Evolutionary conservation across 352 stramenopile genomes (phyloP), one percentile per base, ranked within the genome.

Genomic region (Phytophthora pisi): DNA sequence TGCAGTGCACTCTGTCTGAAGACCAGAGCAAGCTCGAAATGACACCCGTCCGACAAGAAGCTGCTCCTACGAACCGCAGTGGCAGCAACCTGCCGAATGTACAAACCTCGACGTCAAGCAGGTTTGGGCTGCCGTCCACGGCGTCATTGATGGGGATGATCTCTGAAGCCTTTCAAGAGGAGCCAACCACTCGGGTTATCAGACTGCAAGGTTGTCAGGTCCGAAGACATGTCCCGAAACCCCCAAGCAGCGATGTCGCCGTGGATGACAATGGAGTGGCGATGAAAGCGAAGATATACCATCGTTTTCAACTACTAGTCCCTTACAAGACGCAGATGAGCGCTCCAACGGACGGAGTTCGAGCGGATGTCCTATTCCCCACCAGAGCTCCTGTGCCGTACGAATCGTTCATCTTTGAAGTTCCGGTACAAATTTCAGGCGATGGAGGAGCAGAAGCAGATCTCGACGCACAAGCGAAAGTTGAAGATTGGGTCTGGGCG

Each of bases 21-120:
- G 80, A 89, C 24, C 72, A 84, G 36, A 76, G 75, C n/a, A 85
- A 75, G 54, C 64, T 89, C 7, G 81, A 91, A 58, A 75, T 91
- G 61, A 69, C 70, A 1, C 79, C 78, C 8, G 56, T 76, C 2
- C 64, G 68, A 24, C 65, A 71, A 26, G 55, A 74, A 13, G 30
- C 38, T 18, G n/a, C n/a, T 24, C 15, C 50, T 13, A 3, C 26
- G 24, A 60, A 11, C 15, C 54, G 34, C 23, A 61, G 13, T 40
- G 0, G 13, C 23, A 45, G 46, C 13, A 54, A 42, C 31, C 3
- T 49, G 28, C 10, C 49, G 3, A 66, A 50, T 40, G 18, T 42
- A 23, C 20, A 28, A 59, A 16, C 42, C 16, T 56, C 40, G 10
- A 51, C 52, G n/a, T 57, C 74, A 45, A 64, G 59, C 16, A 81